phyloP scores from a whole-genome alignment of 495 filamentous ascomycete species.

The Penicillium dipodomyicola region DNA sequence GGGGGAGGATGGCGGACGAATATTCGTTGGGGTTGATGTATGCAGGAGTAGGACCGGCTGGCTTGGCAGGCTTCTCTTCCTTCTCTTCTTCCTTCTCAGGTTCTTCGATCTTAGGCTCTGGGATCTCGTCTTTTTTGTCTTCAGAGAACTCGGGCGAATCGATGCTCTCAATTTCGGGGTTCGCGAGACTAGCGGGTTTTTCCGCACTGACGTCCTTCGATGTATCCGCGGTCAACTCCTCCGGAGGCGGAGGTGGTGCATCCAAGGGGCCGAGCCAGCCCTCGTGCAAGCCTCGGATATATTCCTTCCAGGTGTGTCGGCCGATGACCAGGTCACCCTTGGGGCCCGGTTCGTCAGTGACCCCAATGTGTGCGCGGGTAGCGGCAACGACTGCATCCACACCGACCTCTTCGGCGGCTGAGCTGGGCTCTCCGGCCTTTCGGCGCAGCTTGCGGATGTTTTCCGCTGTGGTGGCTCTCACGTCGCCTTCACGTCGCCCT shows the following conservation, averaged over 20 bases:
- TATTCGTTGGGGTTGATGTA: constrained; percentile 74
- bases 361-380: constrained; percentile 57
- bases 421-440: constrained; percentile 50
- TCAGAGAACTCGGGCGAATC: constrained; percentile 8
- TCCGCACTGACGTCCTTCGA: constrained; percentile 35
- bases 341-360: constrained; percentile 67
- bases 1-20: constrained; percentile 55
- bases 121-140: constrained; percentile 20
- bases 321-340: constrained; percentile 86
- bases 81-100: constrained; percentile 45
- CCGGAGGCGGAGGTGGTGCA: constrained; percentile 34
- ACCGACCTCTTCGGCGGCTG: constrained; percentile 35
- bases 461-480: constrained; percentile 78
- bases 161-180: constrained; percentile 2
- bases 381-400: constrained; percentile 56
- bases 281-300: constrained; percentile 87
- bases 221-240: constrained; percentile 21
- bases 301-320: constrained; percentile 96
- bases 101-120: constrained; percentile 30
- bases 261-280: constrained; percentile 90
- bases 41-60: constrained; percentile 47
- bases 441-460: constrained; percentile 67
- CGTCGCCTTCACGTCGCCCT: constrained; percentile 82
- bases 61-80: constrained; percentile 53
- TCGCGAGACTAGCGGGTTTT: constrained; percentile 6